Evolutionary conservation across 148 eudicot genomes (phyloP).

Genomic region (Fallopia convolvulus): DNA sequence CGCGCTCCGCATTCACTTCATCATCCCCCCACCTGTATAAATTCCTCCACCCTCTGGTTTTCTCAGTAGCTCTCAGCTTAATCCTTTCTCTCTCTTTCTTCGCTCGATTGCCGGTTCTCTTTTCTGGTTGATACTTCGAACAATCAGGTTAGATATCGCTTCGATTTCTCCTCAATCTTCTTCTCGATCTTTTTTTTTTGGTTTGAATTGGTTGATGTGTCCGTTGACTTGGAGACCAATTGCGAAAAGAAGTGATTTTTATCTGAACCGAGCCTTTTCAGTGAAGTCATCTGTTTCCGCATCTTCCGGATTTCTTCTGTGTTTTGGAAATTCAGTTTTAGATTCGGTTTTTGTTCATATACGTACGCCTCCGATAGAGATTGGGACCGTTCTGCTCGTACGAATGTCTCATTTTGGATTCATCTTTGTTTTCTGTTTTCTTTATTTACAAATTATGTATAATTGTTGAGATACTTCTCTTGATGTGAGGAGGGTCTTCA

Average conservation of each 20-base stretch:
- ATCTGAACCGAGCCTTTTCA: background rate
- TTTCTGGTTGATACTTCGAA: background rate
- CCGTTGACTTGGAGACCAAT: background rate
- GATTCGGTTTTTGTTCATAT: background rate
- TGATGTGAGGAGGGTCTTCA: conserved; percentile 8
- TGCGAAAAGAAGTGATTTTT: background rate
- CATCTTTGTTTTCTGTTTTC: background rate
- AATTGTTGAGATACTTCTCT: background rate
- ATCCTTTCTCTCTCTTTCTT: background rate
- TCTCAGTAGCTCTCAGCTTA: background rate
- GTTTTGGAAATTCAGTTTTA: background rate
- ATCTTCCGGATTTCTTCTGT: background rate
- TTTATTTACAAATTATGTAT: background rate
- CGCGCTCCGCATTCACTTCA: background rate
- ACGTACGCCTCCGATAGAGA: background rate
- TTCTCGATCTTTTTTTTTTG: background rate
- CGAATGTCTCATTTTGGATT: background rate
- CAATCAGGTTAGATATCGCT: conserved; percentile 4
- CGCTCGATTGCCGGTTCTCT: conserved; percentile 6
- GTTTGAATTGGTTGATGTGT: background rate
- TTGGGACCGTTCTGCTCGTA: background rate
- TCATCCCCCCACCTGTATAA: background rate
- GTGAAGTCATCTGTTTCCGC: background rate
- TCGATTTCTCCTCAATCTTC: background rate
- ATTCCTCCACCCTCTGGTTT: background rate